phyloP scores from a whole-genome alignment of 495 filamentous ascomycete genomes.

The Geopyxis carbonaria region DNA sequence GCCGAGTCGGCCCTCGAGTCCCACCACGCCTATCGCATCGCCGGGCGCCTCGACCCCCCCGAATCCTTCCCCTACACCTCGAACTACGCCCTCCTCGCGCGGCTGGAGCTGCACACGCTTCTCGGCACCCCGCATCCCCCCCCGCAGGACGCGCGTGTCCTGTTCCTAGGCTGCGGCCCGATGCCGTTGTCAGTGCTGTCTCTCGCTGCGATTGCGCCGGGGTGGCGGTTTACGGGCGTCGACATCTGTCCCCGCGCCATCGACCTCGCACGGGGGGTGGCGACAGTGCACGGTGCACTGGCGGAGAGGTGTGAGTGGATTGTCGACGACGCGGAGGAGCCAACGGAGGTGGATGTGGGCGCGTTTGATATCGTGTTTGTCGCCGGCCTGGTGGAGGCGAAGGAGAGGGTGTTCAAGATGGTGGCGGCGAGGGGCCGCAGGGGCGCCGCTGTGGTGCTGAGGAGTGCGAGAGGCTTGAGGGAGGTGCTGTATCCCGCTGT shows the following conservation, averaged over 20 bases:
- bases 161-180: slow-evolving; percentile 32
- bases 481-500: slow-evolving; percentile 31
- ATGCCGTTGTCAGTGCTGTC: slow-evolving; percentile 30
- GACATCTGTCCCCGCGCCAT: slow-evolving; percentile 27
- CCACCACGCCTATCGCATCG: slow-evolving; percentile 8
- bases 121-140: slow-evolving; percentile 12
- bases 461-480: slow-evolving; percentile 30
- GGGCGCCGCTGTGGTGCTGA: slow-evolving; percentile 28
- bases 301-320: too few species aligned
- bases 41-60: slow-evolving; percentile 22
- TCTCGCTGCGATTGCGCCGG: slow-evolving; percentile 12
- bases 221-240: slow-evolving; percentile 24
- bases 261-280: slow-evolving; percentile 17
- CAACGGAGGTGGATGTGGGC: slow-evolving; percentile 20
- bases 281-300: slow-evolving; percentile 20
- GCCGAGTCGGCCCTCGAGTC: too few species aligned
- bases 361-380: slow-evolving; percentile 31
- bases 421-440: slow-evolving; percentile 25
- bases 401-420: slow-evolving; percentile 24
- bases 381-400: slow-evolving; percentile 30
- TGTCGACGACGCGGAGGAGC: slow-evolving; percentile 18
- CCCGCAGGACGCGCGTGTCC: slow-evolving; percentile 7
- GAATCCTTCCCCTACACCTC: slow-evolving; percentile 29
- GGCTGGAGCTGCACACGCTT: slow-evolving; percentile 29
- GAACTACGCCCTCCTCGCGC: slow-evolving; percentile 31